Percentiles rank a stretch among this genome's conserved stretches.
These are phyloP conservation scores for Cladosporium sp. DNA, from an alignment of 2,329 filamentous ascomycete genomes.

Conservation along the genomic window DNA sequence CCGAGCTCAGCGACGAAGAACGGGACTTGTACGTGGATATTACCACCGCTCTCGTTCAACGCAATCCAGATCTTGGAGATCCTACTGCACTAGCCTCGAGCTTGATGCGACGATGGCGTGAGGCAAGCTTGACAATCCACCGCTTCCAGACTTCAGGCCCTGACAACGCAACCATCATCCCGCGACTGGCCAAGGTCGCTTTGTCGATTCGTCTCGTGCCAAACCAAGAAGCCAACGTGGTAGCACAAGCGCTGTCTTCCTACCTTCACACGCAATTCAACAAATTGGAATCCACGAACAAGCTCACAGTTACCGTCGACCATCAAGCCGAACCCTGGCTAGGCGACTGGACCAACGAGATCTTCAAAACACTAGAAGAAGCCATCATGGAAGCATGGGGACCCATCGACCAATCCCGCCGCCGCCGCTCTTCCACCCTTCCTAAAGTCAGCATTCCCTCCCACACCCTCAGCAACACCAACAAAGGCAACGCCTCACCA, in stretches of 20 bases:
- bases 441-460: slow-evolving; percentile 6
- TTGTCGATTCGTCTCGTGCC: slow-evolving; percentile 90
- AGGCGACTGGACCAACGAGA: slow-evolving; percentile 82
- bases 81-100: slow-evolving; percentile 72
- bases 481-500: neutral
- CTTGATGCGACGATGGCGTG: slow-evolving; percentile 90
- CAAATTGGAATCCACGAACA: slow-evolving; percentile 73
- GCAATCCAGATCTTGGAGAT: slow-evolving; percentile 61
- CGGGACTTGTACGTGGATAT: slow-evolving; percentile 81
- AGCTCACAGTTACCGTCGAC: slow-evolving; percentile 76
- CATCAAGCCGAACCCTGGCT: slow-evolving; percentile 96
- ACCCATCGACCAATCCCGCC: slow-evolving; percentile 40
- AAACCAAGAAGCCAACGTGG: slow-evolving; percentile 79
- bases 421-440: slow-evolving; percentile 18
- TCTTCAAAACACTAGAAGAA: slow-evolving; percentile 82
- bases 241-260: slow-evolving; percentile 62
- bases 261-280: slow-evolving; percentile 71
- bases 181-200: slow-evolving; percentile 79
- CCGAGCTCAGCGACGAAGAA: slow-evolving; percentile 70
- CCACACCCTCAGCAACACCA: slow-evolving; percentile 3
- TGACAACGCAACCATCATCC: slow-evolving; percentile 83
- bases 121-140: slow-evolving; percentile 91
- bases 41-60: slow-evolving; percentile 67
- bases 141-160: slow-evolving; percentile 88
- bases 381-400: slow-evolving; percentile 85